Conservation (phyloP, 495 filamentous ascomycete species). For the Coniosporium apollinis region DNA sequence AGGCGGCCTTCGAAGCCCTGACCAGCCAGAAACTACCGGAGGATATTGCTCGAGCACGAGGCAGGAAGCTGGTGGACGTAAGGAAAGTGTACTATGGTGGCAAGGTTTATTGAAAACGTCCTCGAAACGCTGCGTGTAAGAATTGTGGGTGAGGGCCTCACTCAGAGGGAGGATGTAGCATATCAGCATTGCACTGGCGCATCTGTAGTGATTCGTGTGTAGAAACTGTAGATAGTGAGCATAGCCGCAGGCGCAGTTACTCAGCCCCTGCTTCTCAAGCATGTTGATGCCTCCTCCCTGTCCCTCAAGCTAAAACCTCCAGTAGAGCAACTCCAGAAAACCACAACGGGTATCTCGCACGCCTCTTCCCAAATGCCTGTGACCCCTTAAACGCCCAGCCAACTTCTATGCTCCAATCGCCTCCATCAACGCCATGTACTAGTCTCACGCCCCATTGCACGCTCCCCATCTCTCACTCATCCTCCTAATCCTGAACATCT, state of each 20-base stretch:
- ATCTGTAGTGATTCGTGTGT: constrained; percentile 2
- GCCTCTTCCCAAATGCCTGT: no score
- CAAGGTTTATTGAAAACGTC: constrained; percentile 25
- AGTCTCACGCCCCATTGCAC: background rate
- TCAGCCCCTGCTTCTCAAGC: no score
- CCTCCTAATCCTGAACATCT: background rate
- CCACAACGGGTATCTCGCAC: no score
- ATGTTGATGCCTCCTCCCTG: no score
- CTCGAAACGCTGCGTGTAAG: no score
- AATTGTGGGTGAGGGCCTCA: background rate
- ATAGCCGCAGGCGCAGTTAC: no score
- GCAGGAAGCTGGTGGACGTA: constrained; percentile 89
- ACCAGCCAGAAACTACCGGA: constrained; percentile 71
- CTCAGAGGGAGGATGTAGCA: constrained; percentile 2
- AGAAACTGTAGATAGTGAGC: no score
- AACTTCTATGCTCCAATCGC: no score
- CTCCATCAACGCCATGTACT: background rate
- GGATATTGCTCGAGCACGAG: constrained; percentile 66
- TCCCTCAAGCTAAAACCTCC: no score
- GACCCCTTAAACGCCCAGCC: no score
- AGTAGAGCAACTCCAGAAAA: no score
- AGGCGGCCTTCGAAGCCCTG: constrained; percentile 72
- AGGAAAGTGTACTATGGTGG: constrained; percentile 95
- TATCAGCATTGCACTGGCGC: constrained; percentile 5
- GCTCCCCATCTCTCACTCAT: constrained; percentile 1